Percentiles rank a stretch among this genome's conserved stretches.
These are phyloP conservation scores for Citrus reticulata DNA, from an alignment of 345 rosid species.

Conservation along the genomic window DNA sequence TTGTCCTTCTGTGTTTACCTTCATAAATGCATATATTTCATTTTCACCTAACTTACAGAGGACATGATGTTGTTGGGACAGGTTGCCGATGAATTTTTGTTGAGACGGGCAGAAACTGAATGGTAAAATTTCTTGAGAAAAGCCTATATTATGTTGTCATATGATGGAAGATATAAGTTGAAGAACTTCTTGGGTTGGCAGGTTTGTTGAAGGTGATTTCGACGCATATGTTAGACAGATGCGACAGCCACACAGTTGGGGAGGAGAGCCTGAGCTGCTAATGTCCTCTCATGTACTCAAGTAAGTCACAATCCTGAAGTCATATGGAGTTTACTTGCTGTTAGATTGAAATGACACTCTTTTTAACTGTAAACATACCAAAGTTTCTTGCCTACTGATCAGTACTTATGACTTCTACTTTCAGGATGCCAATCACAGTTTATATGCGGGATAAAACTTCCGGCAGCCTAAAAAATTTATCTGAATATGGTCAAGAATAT, in stretches of 20 bases:
- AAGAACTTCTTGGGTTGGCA: constrained; percentile 1
- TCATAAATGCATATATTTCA: not conserved
- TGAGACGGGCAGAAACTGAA: constrained; percentile 61
- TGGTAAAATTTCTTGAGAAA: constrained; percentile 35
- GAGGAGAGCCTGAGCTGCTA: constrained; percentile 76
- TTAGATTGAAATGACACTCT: not conserved
- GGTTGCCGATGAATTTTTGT: constrained; percentile 70
- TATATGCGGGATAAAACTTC: constrained; percentile 43
- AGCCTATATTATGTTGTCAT: not conserved
- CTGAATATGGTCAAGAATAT: constrained; percentile 66
- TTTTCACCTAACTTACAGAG: constrained; percentile 1
- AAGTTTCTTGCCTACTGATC: not conserved
- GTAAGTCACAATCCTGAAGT: constrained; percentile 23
- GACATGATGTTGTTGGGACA: constrained; percentile 15
- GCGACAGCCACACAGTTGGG: constrained; percentile 67
- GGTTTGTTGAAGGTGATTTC: constrained; percentile 67
- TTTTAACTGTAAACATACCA: not conserved
- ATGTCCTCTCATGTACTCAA: constrained; percentile 64
- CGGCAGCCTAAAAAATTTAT: constrained; percentile 39
- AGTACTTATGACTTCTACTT: not conserved
- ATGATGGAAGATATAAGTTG: no score
- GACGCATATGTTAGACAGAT: constrained; percentile 50
- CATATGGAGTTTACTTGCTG: not conserved
- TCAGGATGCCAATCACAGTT: constrained; percentile 56
- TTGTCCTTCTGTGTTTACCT: not conserved